phyloP scores from a whole-genome alignment of 192 early-diverging fungal species.

The Coemansia sp. region DNA sequence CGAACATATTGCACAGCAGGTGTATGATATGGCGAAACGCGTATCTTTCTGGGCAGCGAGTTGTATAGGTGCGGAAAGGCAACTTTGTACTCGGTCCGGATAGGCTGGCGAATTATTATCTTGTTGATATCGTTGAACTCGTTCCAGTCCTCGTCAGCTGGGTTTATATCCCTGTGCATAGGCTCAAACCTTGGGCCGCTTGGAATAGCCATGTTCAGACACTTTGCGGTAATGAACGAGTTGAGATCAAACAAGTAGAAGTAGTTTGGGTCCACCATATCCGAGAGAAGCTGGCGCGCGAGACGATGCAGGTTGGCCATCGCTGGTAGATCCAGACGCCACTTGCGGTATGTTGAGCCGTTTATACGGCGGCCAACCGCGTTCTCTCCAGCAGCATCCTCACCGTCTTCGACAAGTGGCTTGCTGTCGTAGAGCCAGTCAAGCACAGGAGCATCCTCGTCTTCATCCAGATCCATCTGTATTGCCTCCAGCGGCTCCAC shows the following conservation, averaged over 20 bases:
- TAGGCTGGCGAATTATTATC: constrained; percentile 97
- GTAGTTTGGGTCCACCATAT: constrained; percentile 94
- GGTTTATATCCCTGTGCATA: constrained; percentile 92
- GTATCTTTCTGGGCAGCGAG: constrained; percentile 90
- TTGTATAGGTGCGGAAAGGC: constrained; percentile 99
- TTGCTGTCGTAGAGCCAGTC: constrained; percentile 99
- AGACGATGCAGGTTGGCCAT: constrained; percentile 95
- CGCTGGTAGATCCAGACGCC: constrained; percentile 88
- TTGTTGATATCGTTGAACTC: constrained; percentile 99
- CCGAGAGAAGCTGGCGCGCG: constrained; percentile 90
- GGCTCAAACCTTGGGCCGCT: constrained; percentile 99
- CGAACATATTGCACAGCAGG: constrained; percentile 87
- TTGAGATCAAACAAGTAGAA: constrained; percentile 97
- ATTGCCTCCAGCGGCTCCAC: constrained; percentile 98
- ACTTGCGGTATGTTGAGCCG: constrained; percentile 84
- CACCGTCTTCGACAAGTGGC: constrained; percentile 66
- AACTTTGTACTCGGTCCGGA: constrained; percentile 98
- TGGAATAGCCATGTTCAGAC: constrained; percentile 96
- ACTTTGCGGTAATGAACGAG: constrained; percentile 96
- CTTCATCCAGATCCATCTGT: constrained; percentile 97
- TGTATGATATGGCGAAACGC: constrained; percentile 90
- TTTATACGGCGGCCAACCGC: constrained; percentile 62
- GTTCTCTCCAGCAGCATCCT: constrained; percentile 39
- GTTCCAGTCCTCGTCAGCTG: constrained; percentile 99
- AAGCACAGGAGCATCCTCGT: constrained; percentile 86